Percentiles rank a stretch among this genome's conserved stretches.
phyloP scores from a whole-genome alignment of 441 rosid genomes.

The Populus tomentosa region DNA sequence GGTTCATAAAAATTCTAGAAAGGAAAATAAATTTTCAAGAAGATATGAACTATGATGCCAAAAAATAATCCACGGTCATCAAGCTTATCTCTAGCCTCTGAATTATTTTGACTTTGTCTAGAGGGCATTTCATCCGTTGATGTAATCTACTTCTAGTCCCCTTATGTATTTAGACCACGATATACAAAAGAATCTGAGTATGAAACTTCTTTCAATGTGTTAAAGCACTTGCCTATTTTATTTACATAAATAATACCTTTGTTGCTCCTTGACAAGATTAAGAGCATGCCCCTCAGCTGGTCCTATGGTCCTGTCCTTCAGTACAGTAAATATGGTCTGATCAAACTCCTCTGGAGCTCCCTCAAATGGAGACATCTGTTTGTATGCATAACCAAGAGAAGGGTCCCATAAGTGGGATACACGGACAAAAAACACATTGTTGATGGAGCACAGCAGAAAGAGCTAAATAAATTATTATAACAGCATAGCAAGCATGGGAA shows the following conservation, averaged over 20 bases:
- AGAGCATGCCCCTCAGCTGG: slow-evolving; percentile 49
- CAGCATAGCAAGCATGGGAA: not conserved
- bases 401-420: not conserved
- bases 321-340: slow-evolving; percentile 69
- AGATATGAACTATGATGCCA: not conserved
- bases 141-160: not conserved
- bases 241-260: slow-evolving; percentile 43
- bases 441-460: not conserved
- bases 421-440: not conserved
- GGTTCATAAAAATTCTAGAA: not conserved
- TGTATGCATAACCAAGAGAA: slow-evolving; percentile 3
- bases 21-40: not conserved
- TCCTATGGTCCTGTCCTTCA: slow-evolving; percentile 57
- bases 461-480: not conserved
- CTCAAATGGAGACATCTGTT: slow-evolving; percentile 73
- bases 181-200: not conserved
- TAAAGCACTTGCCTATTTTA: not conserved
- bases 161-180: not conserved
- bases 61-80: not conserved
- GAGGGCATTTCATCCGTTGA: not conserved
- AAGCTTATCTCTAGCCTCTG: not conserved
- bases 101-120: not conserved
- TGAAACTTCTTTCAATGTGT: not conserved
- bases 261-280: slow-evolving; percentile 70
- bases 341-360: slow-evolving; percentile 92